Conservation (phyloP, 2,329 filamentous ascomycete species). For the Sarocladiaceae sp. region DNA sequence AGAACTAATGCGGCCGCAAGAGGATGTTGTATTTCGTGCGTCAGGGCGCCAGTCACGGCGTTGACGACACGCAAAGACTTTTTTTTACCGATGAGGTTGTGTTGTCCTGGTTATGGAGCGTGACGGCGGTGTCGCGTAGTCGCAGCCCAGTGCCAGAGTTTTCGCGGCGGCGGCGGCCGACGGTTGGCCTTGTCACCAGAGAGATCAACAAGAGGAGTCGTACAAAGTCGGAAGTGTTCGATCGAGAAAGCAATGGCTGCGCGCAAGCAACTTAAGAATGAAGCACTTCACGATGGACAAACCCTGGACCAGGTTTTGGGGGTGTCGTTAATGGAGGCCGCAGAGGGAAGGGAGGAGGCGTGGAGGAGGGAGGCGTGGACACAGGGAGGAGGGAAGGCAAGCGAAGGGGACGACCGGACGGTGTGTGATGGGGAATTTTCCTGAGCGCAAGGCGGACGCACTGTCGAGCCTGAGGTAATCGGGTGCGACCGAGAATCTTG, state of each 20-base stretch:
- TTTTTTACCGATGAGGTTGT: background rate
- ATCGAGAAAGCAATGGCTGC: background rate
- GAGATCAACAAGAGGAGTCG: background rate
- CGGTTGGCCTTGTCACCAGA: background rate
- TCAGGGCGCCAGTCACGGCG: background rate
- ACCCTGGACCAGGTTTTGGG: constrained; percentile 11
- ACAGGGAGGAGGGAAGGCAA: constrained; percentile 18
- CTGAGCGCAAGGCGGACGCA: constrained; percentile 11
- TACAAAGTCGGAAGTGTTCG: background rate
- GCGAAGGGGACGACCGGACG: constrained; percentile 15
- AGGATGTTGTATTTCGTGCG: background rate
- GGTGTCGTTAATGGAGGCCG: constrained; percentile 15
- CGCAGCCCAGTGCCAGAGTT: background rate
- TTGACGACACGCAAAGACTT: background rate
- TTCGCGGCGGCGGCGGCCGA: background rate
- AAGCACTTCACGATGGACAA: constrained; percentile 10
- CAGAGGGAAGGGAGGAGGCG: constrained; percentile 13
- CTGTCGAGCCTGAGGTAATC: constrained; percentile 4
- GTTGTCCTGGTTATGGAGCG: background rate
- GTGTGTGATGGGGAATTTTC: constrained; percentile 15
- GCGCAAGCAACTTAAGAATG: background rate
- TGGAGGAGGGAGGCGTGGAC: constrained; percentile 20
- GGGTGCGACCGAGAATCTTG: background rate
- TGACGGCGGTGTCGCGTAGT: background rate
- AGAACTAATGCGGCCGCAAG: background rate